These are phyloP conservation scores for Plasmodium knowlesi DNA, from an alignment of 169 alveolate genomes.

Conservation along the genomic window DNA sequence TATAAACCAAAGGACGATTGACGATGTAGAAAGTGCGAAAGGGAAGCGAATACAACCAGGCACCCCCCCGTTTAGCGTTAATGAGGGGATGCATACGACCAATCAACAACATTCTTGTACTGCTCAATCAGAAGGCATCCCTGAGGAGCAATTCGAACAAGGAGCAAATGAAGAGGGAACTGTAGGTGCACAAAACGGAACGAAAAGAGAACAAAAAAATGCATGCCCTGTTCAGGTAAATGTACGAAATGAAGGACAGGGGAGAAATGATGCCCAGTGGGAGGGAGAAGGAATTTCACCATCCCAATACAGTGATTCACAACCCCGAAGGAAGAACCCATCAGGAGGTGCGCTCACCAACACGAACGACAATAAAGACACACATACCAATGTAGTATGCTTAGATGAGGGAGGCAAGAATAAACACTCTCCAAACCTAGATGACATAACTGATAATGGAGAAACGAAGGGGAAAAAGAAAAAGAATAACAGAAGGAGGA, in stretches of 20 bases:
- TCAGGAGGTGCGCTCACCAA: neutral
- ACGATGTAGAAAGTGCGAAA: neutral
- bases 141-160: neutral
- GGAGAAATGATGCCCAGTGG: too few relatives aligned
- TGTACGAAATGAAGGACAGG: neutral
- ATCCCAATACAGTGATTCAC: neutral
- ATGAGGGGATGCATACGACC: neutral
- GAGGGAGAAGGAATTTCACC: too few relatives aligned
- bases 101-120: neutral
- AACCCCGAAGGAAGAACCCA: neutral
- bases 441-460: neutral
- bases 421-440: neutral
- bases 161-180: neutral
- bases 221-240: neutral
- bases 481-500: neutral
- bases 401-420: neutral
- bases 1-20: neutral
- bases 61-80: neutral
- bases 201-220: neutral
- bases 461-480: constrained; percentile 5
- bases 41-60: neutral
- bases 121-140: neutral
- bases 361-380: neutral
- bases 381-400: neutral
- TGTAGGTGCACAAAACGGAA: neutral